Evolutionary conservation across 305 asterid genomes (phyloP), one percentile per base, ranked within the genome.

Genomic region (Fraxinus baroniana): DNA sequence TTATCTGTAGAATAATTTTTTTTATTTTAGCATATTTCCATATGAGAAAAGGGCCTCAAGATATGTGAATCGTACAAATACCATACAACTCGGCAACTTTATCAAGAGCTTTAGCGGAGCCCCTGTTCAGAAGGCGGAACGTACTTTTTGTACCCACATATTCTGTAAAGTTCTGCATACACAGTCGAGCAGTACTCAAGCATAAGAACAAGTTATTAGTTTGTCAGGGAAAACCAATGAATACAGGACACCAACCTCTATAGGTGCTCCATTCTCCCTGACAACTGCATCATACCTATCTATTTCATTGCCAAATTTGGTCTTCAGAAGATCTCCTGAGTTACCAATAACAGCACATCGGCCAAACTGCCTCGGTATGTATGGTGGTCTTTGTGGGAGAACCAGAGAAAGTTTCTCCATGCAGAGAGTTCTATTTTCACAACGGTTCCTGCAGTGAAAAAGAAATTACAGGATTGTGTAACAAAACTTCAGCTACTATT

Each of bases 81-180:
- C 99, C 99, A 86, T 97, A 92, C 88, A 97, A 84, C 93, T 93
- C 97, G 2, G 98, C 97, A 82, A 97, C 98, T 97, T 94, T 97
- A 89, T 94, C 98, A 76, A 97, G 98, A 83, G 98, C 99, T 91
- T 97, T 97, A 80, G 99, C 99, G 62, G 98, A 97, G 70, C 98
- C 99, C 84, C 99, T 89, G 89, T 97, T 97, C 77, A 97, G 98
- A 84, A 97, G 98, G 80, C 98, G 98, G 84, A 97, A 93, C 62
- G 98, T 97, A 87, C 98, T 94, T 89, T 93, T 94, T 8, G 93
- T 88, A 83, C 99, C 99, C 84, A 93, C 99, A 79, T 89, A 82
- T 83, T 92, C 98, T 36, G 97, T 89, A 68, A 81, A 97, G 87
- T 97, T 94, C 99, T 97, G 95, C 81, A 83, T 13, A 83, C 74